These are phyloP conservation scores for Cyberlindnera nakhonratchasimensis DNA, from an alignment of 805 yeast genomes.

Conservation along the genomic window DNA sequence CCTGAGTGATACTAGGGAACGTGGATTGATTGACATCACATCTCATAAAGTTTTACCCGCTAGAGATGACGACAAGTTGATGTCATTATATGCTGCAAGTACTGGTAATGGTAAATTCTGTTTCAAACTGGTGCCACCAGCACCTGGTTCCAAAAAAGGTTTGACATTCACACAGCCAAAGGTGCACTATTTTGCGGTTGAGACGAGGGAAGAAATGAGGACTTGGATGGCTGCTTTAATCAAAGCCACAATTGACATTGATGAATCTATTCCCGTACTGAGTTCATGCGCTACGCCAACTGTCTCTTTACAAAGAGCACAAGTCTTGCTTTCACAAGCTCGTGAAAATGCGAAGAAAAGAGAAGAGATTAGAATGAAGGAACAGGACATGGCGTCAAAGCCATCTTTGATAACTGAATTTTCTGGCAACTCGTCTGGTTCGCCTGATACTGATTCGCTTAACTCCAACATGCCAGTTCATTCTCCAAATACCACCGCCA, in stretches of 20 bases:
- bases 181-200: slow-evolving; percentile 94
- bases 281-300: slow-evolving; percentile 96
- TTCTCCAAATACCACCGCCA: slow-evolving; percentile 36
- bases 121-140: slow-evolving; percentile 93
- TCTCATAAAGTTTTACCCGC: slow-evolving; percentile 89
- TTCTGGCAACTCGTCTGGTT: slow-evolving; percentile 32
- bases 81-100: slow-evolving; percentile 86
- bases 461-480: slow-evolving; percentile 26
- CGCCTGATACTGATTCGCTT: slow-evolving; percentile 30
- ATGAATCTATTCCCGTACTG: slow-evolving; percentile 86
- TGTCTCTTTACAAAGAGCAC: slow-evolving; percentile 81
- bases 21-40: slow-evolving; percentile 92
- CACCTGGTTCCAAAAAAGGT: slow-evolving; percentile 94
- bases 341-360: slow-evolving; percentile 66
- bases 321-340: slow-evolving; percentile 77
- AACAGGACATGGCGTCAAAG: slow-evolving; percentile 12
- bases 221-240: slow-evolving; percentile 92
- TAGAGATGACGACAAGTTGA: slow-evolving; percentile 76
- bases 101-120: slow-evolving; percentile 93
- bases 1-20: slow-evolving; percentile 75
- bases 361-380: slow-evolving; percentile 38
- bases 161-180: slow-evolving; percentile 95
- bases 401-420: slow-evolving; percentile 18
- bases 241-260: slow-evolving; percentile 95
- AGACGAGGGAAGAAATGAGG: slow-evolving; percentile 86